Base-by-base conservation (phyloP, 2,329 filamentous ascomycete genomes). In the Ceratocystis papillata region DNA sequence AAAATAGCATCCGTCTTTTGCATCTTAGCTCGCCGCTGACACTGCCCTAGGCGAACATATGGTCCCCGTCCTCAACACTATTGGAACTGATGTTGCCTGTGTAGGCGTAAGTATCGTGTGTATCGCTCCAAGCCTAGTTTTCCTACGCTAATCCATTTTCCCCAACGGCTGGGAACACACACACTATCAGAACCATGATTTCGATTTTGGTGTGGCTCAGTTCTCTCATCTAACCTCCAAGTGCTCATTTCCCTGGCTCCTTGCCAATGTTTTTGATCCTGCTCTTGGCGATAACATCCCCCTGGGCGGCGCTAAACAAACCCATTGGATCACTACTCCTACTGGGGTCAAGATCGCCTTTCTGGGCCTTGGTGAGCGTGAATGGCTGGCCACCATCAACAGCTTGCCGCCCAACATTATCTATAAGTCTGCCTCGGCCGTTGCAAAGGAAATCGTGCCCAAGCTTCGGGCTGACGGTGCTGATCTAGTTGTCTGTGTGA, bases 341-440 rank as follows among this genome's bases (percentile, higher is more conserved):
- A 92, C 92, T 74, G 91, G 91, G 28, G 81, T 96, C 75, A 94
- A 92, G 72, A 81, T 96, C 50, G 91, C 92, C 8, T 79, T 96
- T 55, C 87, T 96, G 65, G 91, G 92, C 0, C 79, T 96, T 1
- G 91, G 88, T 0, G 91, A 96, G 77, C 81, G 89, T 62, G 90
- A 96, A 74, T 96, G 90, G 87, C 82, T 96, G 12, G 90, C 86
- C 68, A 96, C 90, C 0, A 92, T 96, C 76, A 96, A 96, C 75
- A 84, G 84, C 12, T 78, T 96, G 7, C 92, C 91, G 0, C 90
- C 91, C 0, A 81, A 90, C 70, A 79, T 96, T 64, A 84, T 90
- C 70, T 96, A 94, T 79, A 86, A 85, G 72, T 92, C 89, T 7
- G 89, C 90, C 3, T 86, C 82, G 5, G 82, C 83, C 65, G 90